These are phyloP conservation scores for Sporothrix dimorphospora DNA, from an alignment of 2,329 filamentous ascomycete genomes.

Conservation along the genomic window DNA sequence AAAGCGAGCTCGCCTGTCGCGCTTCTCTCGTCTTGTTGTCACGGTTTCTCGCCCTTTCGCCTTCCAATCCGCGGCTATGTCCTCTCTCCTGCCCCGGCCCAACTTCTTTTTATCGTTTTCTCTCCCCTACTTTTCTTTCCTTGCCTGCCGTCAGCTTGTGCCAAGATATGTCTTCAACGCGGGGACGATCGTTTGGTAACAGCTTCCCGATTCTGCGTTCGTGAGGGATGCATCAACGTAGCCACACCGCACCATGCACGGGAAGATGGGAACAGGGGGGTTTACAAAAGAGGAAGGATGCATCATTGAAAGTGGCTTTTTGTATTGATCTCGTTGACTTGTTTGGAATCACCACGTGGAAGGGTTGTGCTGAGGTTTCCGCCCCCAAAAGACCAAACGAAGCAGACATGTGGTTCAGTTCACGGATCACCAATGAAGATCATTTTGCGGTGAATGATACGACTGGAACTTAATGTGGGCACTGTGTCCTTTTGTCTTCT, in stretches of 20 bases:
- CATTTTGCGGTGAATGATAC: too few species aligned
- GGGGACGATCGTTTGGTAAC: neutral
- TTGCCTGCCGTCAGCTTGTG: neutral
- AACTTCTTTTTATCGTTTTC: neutral
- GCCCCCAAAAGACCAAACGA: neutral
- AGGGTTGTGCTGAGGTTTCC: neutral
- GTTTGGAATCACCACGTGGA: constrained; percentile 4
- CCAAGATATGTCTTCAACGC: neutral
- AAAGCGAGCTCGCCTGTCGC: neutral
- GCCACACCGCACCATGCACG: neutral
- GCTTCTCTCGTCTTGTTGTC: neutral
- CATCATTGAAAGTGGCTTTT: neutral
- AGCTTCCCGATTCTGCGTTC: neutral
- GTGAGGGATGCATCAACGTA: neutral
- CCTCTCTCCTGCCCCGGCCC: neutral
- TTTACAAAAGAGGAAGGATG: neutral
- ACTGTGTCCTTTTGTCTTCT: too few species aligned
- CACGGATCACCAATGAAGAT: neutral
- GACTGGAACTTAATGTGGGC: too few species aligned
- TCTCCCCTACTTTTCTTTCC: neutral
- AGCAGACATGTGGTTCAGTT: neutral
- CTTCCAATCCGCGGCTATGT: neutral
- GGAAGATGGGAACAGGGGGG: neutral
- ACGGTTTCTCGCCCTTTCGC: neutral
- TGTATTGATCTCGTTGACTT: neutral